Base-by-base conservation (phyloP, 208 protist species). In the Trypanosoma rangeli region DNA sequence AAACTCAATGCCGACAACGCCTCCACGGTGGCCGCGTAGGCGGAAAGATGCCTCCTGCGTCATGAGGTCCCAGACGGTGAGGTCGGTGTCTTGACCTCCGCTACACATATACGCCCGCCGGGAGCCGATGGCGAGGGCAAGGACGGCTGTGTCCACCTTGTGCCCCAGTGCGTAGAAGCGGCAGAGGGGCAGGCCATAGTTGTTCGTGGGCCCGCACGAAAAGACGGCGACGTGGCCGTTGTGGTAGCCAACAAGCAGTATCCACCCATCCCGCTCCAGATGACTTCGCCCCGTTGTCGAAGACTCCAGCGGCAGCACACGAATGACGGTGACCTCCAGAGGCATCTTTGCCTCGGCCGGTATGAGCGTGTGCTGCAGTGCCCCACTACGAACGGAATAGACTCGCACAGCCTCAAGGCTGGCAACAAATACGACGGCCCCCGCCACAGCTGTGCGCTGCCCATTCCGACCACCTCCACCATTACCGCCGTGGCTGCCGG, bases 11-110 rank as follows among this genome's bases (percentile, higher is more conserved):
- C 74, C 85, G 0, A 94, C 85, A 28, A 97, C 76, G 22, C 82
- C 87, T 29, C 89, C 87, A 39, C 90, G 87, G 62, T 98, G 94
- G 1, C 94, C 94, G 33, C 86, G 80, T 33, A 98, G 82, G 16
- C 92, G 86, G 71, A 84, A 97, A 9, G 73, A 46, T 1, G 89
- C 61, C 73, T 96, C 89, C 58, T 92, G 76, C 15, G 78, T 80
- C 15, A 83, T 76, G 24, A 99, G 71, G 78, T 99, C 99, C 98
- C 98, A 99, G 15, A 99, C 86, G 10, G 99, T 97, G 55, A 99
- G 86, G 71, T 99, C 96, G 5, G 97, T 99, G 82, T 99, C 99
- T 37, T 93, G 85, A 1, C 89, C 87, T 16, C 95, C 98, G 28
- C 93, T 98, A 44, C 92, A 97, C 29, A 97, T 58, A 16, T 64